Evolutionary conservation across 805 yeast genomes (phyloP), one percentile per base, ranked within the genome.

Genomic region (Helenozyma rhizophorensis): DNA sequence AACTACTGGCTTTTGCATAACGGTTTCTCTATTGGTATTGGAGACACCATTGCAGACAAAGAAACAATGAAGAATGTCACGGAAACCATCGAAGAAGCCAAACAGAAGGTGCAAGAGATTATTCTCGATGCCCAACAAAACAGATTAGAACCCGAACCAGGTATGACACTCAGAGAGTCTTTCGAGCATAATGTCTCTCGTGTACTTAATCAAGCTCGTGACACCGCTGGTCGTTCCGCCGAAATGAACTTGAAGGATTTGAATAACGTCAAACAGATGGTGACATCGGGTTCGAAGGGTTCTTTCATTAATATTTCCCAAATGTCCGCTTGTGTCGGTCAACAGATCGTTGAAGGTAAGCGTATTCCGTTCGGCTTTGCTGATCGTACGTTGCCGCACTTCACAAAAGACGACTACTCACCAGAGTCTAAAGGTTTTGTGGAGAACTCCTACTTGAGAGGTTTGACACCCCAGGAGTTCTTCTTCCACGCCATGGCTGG

Each of bases 301-400:
- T 93, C 98, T 11, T 93, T 90, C 62, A 93, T 93, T 62, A 93
- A 93, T 61, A 93, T 93, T 59, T 95, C 99, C 15, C 97, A 89
- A 68, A 93, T 93, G 98, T 88, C 97, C 25, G 98, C 98, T 9
- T 93, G 98, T 83, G 98, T 93, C 18, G 98, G 98, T 52, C 99
- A 93, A 65, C 99, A 93, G 60, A 93, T 95, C 65, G 98, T 93
- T 28, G 98, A 93, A 69, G 99, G 99, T 77, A 93, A 86, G 62
- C 95, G 99, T 76, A 90, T 93, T 68, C 94, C 96, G 15, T 93
- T 85, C 51, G 99, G 99, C 27, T 93, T 93, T 57, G 80, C 87
- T 24, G 97, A 93, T 60, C 83, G 99, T 66, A 81, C 97, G 2
- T 70, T 93, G 53, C 99, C 99, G 9, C 99, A 93, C 63, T 93